phyloP scores from a whole-genome alignment of 1,284 basidiomycete genomes.

The Amylostereum areolatum region DNA sequence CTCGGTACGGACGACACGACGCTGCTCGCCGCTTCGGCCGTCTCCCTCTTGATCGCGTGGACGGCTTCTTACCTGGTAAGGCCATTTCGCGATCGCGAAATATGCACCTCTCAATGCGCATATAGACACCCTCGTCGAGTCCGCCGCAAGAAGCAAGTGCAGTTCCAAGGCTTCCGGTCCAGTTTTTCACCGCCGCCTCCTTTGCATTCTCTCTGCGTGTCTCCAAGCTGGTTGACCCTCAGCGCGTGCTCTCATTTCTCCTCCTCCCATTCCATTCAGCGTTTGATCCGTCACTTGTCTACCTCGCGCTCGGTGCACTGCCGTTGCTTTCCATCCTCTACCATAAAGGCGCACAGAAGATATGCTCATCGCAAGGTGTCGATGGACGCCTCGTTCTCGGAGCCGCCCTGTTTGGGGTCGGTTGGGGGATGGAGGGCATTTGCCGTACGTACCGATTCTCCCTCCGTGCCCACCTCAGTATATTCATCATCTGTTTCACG shows the following conservation, averaged over 20 bases:
- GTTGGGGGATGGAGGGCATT: slow-evolving; percentile 62
- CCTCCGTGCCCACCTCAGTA: slow-evolving; percentile 1
- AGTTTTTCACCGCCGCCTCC: slow-evolving; percentile 37
- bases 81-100: not conserved
- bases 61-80: slow-evolving; percentile 31
- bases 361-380: slow-evolving; percentile 34
- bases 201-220: slow-evolving; percentile 56
- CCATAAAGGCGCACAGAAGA: slow-evolving; percentile 29
- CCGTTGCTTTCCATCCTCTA: slow-evolving; percentile 37
- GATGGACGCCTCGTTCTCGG: slow-evolving; percentile 48
- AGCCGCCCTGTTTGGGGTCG: slow-evolving; percentile 55
- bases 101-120: too few species aligned
- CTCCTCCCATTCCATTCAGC: slow-evolving; percentile 38
- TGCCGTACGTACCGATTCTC: slow-evolving; percentile 44
- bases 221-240: slow-evolving; percentile 47
- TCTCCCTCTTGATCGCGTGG: slow-evolving; percentile 28
- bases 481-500: slow-evolving; percentile 1
- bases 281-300: slow-evolving; percentile 51
- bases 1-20: slow-evolving; percentile 26
- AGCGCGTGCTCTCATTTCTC: slow-evolving; percentile 53
- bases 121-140: not conserved
- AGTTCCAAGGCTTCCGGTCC: slow-evolving; percentile 27
- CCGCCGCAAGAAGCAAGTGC: slow-evolving; percentile 4
- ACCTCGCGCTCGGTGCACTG: slow-evolving; percentile 42
- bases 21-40: slow-evolving; percentile 32